Evolutionary conservation across 192 early-diverging fungal genomes (phyloP), one percentile per base, ranked within the genome.

Genomic region (Entomortierella beljakovae): DNA sequence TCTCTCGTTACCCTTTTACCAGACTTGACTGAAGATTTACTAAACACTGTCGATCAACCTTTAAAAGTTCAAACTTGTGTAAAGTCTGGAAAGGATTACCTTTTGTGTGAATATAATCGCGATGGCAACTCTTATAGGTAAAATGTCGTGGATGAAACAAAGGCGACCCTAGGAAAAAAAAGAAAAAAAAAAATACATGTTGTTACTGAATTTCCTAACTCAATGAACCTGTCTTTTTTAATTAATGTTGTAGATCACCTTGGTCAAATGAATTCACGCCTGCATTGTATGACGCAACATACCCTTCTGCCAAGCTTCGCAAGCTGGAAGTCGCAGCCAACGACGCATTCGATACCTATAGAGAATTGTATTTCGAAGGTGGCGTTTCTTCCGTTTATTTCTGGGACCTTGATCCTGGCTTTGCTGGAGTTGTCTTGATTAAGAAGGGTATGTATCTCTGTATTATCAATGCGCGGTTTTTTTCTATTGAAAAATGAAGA

Each of bases 231-330:
- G 22, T n/a, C 52, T 59, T 63, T 54, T 40, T 20, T 32, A 29
- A 46, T 46, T 1, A 3, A 51, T 23, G 2, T 29, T 38, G 32
- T 68, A 89, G 97, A 68, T 99, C 98, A 18, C 98, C 98, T 43
- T 98, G 97, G 97, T 95, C 94, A 22, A 96, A 97, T 76, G 90
- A 96, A 64, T 99, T 94, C 79, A 93, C 96, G 40, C 97, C 97
- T 46, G 88, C 92, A 31, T 80, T 94, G 71, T 68, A 79, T 23
- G 98, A 98, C 64, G 94, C 91, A 38, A 86, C 84, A 28, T 71
- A 90, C 35, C 97, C 98, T 7, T 93, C 95, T 5, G 61, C 89
- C 16, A 86, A 89, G 40, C 87, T 97, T 66, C 92, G 97, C 34
- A 94, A 93, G 77, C 90, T 99, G 11, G 98, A 99, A 70, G 65